Evolutionary conservation across 176 grass and related monocot species (phyloP).

Genomic region (Hordeum marinum): DNA sequence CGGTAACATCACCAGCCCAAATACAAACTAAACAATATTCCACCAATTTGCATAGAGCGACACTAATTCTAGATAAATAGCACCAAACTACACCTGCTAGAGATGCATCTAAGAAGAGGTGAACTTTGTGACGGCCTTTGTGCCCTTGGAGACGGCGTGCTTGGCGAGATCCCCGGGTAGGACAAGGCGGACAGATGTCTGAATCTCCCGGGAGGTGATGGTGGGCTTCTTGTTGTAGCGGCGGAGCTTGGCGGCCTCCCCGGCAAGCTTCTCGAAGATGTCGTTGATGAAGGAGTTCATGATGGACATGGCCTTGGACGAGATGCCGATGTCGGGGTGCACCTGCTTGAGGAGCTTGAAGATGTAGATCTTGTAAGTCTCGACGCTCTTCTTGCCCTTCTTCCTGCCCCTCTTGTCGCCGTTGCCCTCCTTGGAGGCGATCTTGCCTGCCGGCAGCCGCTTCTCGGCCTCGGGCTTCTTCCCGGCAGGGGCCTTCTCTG

Average conservation of each 20-base stretch:
- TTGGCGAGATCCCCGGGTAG: constrained; percentile 60
- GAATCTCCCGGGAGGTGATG: constrained; percentile 52
- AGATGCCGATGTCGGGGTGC: constrained; percentile 79
- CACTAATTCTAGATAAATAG: too few relatives aligned
- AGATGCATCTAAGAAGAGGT: constrained; percentile 17
- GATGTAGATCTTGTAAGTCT: constrained; percentile 96
- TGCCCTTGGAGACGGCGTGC: constrained; percentile 55
- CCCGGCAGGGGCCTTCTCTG: not conserved
- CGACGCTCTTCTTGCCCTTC: constrained; percentile 48
- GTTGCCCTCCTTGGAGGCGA: not conserved
- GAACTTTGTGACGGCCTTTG: constrained; percentile 59
- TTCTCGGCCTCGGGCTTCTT: not conserved
- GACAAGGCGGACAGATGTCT: constrained; percentile 53
- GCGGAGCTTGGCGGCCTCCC: constrained; percentile 25
- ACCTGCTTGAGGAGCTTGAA: constrained; percentile 97
- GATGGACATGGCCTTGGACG: constrained; percentile 91
- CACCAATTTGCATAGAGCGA: too few relatives aligned
- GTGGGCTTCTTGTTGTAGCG: constrained; percentile 63
- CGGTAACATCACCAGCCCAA: too few relatives aligned
- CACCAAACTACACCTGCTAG: too few relatives aligned
- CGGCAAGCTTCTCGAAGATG: constrained; percentile 73
- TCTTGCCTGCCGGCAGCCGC: not conserved
- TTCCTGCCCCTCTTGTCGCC: constrained; percentile 9
- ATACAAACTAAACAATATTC: too few relatives aligned
- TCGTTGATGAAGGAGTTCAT: constrained; percentile 97